Base-by-base conservation (phyloP, 2,329 filamentous ascomycete genomes). In the Claviceps maximensis region DNA sequence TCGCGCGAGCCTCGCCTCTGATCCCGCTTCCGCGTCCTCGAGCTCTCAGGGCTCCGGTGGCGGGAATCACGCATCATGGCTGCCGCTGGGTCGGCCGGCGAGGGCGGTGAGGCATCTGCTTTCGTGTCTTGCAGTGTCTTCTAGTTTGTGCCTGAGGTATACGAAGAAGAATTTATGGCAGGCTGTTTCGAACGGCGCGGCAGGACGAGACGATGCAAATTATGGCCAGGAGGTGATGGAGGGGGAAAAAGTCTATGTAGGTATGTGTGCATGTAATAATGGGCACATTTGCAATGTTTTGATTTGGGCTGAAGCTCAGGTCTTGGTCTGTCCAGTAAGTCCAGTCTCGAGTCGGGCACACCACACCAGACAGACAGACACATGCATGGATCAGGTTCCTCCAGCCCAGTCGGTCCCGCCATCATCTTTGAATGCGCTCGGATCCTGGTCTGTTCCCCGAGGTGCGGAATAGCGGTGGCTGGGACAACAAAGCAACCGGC, bases 61-160 rank as follows among this genome's bases (percentile, higher is more conserved):
- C 76, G 75, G 67, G 72, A 69, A 63, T 74, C 72, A 70, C 73
- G 71, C 75, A 78, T 75, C 74, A 75, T 79, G 64, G 63, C 70
- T 59, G 62, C 62, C 58, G 58, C 53, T 61, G 57, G 53, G 54
- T 57, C 58, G 57, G 57, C 58, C 58, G 17, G 42, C n/a, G 36
- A 47, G 47, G 44, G 53, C 47, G 44, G 51, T 38, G 42, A 50
- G 47, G 33, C 50, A 53, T 53, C 51, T 50, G 50, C 46, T 41
- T 55, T 48, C 50, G 44, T 36, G 44, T 36, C 7, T n/a, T 29
- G 36, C n/a, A n/a, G 17, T 25, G 21, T 47, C 4, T 27, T 51
- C 38, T 23, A 13, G 36, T 21, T 41, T 50, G 23, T 33, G 51
- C 33, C 36, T 27, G n/a, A 21, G 8, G 21, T 46, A 38, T 21